phyloP scores from a whole-genome alignment of 257 asterid genomes.

The Solanum okadae region DNA sequence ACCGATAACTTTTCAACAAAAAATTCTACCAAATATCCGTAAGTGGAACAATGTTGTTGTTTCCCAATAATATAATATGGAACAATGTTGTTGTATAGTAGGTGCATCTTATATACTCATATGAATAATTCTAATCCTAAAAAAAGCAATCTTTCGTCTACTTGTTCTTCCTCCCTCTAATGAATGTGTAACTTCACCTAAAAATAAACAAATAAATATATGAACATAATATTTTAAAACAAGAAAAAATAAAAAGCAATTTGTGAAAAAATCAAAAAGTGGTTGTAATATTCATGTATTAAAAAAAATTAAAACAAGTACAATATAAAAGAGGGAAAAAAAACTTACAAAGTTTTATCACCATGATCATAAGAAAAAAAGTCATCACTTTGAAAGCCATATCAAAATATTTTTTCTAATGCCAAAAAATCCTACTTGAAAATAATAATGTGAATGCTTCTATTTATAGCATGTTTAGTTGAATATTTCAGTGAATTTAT shows the following conservation, averaged over 20 bases:
- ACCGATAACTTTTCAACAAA: background rate
- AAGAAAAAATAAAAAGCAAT: background rate
- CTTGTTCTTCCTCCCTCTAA: background rate
- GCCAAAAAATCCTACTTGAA: background rate
- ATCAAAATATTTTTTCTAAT: background rate
- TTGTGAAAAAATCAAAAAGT: background rate
- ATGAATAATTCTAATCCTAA: background rate
- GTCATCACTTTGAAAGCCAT: background rate
- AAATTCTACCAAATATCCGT: too few relatives aligned
- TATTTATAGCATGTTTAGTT: background rate
- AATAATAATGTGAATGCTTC: background rate
- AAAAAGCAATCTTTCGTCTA: background rate
- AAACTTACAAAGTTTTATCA: background rate
- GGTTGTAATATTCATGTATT: background rate
- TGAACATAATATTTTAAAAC: background rate
- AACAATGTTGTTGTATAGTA: background rate
- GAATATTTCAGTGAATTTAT: background rate
- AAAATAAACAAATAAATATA: background rate
- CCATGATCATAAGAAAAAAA: background rate
- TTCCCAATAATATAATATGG: background rate
- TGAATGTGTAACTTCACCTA: background rate
- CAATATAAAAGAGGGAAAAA: background rate
- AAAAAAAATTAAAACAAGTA: background rate
- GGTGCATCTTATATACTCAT: background rate
- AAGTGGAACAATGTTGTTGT: background rate